A percentile compares a stretch with the other conserved stretches of the same genome.
Conservation (phyloP, 2,329 filamentous ascomycete genomes). For the Monosporascus sp. region DNA sequence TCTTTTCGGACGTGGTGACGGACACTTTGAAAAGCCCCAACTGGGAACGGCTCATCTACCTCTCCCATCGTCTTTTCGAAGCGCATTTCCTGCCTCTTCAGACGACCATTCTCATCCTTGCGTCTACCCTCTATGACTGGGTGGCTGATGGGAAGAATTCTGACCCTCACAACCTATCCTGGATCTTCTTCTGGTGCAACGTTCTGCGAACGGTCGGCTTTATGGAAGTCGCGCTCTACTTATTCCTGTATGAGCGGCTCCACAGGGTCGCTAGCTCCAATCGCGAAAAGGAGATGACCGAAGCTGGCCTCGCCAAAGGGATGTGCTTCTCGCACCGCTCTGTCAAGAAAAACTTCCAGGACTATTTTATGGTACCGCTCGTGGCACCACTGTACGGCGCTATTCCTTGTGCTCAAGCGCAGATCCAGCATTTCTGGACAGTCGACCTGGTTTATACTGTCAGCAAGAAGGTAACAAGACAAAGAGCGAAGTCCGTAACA, state of each 20-base stretch:
- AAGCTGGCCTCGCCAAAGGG: conserved; percentile 56
- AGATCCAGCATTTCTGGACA: conserved; percentile 66
- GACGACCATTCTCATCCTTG: conserved; percentile 57
- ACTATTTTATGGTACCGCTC: conserved; percentile 61
- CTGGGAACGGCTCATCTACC: conserved; percentile 50
- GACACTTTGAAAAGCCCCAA: conserved; percentile 46
- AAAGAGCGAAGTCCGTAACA: conserved; percentile 39
- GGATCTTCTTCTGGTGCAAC: conserved; percentile 56
- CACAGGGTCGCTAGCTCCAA: conserved; percentile 55
- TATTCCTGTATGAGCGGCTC: conserved; percentile 63
- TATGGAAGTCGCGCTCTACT: conserved; percentile 55
- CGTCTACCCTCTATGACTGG: conserved; percentile 55
- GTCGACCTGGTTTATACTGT: conserved; percentile 65
- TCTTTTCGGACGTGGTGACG: conserved; percentile 50
- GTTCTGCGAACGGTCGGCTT: conserved; percentile 56
- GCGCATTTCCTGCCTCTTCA: conserved; percentile 68
- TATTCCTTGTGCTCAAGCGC: conserved; percentile 62
- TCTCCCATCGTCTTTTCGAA: conserved; percentile 66
- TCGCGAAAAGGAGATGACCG: conserved; percentile 61
- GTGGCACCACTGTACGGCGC: conserved; percentile 64
- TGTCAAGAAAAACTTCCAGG: conserved; percentile 50
- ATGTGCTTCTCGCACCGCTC: conserved; percentile 60
- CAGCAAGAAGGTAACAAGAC: conserved; percentile 60
- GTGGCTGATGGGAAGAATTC: conserved; percentile 37
- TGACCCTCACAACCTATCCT: conserved; percentile 48